These are phyloP conservation scores for Hanseniaspora uvarum DNA, from an alignment of 1,139 yeast species.

Conservation along the genomic window DNA sequence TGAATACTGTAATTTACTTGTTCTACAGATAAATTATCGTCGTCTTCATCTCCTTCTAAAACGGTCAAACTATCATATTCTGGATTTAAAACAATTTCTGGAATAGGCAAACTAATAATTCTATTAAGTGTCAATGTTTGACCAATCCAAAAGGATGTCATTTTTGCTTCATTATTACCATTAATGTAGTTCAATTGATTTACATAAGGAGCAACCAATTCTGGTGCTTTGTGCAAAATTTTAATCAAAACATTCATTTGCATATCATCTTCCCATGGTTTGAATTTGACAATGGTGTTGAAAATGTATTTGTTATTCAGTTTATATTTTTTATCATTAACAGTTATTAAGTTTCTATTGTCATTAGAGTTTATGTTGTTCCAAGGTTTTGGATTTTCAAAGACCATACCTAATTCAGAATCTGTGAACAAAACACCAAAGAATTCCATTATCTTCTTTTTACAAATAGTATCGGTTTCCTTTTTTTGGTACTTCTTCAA, in stretches of 20 bases:
- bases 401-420: conserved; percentile 49
- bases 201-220: conserved; percentile 64
- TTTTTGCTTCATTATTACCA: conserved; percentile 59
- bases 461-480: conserved; percentile 32
- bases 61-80: conserved; percentile 30
- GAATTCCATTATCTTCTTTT: conserved; percentile 38
- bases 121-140: conserved; percentile 53
- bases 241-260: conserved; percentile 49
- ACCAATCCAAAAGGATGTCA: conserved; percentile 75
- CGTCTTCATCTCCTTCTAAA: conserved; percentile 16
- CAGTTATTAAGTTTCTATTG: conserved; percentile 22
- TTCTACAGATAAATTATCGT: not conserved
- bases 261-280: conserved; percentile 67
- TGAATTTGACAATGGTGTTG: conserved; percentile 51
- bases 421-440: conserved; percentile 44
- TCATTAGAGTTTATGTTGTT: conserved; percentile 29
- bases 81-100: conserved; percentile 30
- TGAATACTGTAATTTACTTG: conserved; percentile 7
- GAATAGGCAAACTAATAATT: conserved; percentile 47
- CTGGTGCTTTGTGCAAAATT: conserved; percentile 51
- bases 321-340: conserved; percentile 44
- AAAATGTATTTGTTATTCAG: conserved; percentile 59
- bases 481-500: conserved; percentile 42
- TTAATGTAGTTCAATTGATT: conserved; percentile 46
- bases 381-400: conserved; percentile 53